phyloP scores from a whole-genome alignment of 2,329 filamentous ascomycete genomes.

The Talaromyces rugulosus region DNA sequence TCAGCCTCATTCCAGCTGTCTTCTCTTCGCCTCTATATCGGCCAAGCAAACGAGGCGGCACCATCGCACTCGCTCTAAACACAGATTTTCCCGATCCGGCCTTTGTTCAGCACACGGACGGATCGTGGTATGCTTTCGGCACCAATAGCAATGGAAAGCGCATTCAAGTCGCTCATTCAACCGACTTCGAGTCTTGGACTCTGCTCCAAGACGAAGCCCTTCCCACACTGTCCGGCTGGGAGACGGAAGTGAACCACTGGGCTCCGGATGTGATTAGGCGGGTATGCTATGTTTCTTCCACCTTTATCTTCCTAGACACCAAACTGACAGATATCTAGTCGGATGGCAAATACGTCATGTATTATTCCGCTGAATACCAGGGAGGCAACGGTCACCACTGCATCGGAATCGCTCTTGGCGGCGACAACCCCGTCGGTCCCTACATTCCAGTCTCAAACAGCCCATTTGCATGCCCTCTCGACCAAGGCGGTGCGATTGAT shows the following conservation, averaged over 20 bases:
- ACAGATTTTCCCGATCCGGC: slow-evolving; percentile 41
- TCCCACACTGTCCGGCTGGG: slow-evolving; percentile 52
- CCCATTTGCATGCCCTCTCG: slow-evolving; percentile 52
- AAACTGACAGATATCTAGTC: slow-evolving; percentile 18
- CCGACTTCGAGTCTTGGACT: slow-evolving; percentile 47
- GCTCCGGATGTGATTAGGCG: slow-evolving; percentile 57
- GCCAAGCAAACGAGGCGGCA: neutral
- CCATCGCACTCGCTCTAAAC: slow-evolving; percentile 24
- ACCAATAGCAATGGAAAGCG: slow-evolving; percentile 49
- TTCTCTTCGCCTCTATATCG: neutral
- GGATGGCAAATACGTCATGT: slow-evolving; percentile 56
- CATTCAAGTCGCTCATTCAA: slow-evolving; percentile 52
- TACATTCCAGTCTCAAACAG: slow-evolving; percentile 43
- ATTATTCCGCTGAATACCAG: slow-evolving; percentile 52
- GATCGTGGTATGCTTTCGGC: slow-evolving; percentile 56
- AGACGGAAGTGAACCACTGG: slow-evolving; percentile 53
- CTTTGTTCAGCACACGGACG: slow-evolving; percentile 45
- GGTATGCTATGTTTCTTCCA: slow-evolving; percentile 20
- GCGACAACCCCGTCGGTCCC: slow-evolving; percentile 44
- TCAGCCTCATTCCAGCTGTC: slow-evolving; percentile 1
- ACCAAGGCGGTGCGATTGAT: slow-evolving; percentile 60
- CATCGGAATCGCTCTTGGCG: slow-evolving; percentile 53
- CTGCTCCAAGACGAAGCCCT: slow-evolving; percentile 50
- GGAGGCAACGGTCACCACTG: slow-evolving; percentile 47
- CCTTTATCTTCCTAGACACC: slow-evolving; percentile 3